These are phyloP conservation scores for Cryptosporidium sp. DNA, from an alignment of 169 alveolate genomes.

Conservation along the genomic window DNA sequence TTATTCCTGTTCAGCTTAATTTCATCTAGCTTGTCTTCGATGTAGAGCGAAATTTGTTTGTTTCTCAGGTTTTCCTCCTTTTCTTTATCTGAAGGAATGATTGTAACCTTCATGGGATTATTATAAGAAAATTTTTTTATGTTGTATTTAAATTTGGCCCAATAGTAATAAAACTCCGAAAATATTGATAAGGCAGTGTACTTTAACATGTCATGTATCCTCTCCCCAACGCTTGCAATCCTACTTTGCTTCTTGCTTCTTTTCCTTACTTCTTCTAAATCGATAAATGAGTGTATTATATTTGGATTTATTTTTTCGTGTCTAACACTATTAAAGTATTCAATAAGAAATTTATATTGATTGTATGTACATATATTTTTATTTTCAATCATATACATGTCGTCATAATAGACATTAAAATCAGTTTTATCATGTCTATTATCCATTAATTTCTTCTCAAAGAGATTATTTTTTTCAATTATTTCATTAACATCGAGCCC, in stretches of 20 bases:
- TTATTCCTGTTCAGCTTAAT: neutral
- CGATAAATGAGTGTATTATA: constrained; percentile 8
- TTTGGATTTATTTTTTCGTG: constrained; percentile 3
- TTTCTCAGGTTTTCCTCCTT: neutral
- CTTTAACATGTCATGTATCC: neutral
- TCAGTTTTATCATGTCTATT: neutral
- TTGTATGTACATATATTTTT: neutral
- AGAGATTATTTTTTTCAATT: neutral
- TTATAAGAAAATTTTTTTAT: constrained; percentile 2
- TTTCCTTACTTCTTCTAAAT: neutral
- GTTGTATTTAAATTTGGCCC: constrained; percentile 33
- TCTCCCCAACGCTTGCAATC: neutral
- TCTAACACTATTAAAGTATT: constrained; percentile 29
- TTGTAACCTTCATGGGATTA: neutral
- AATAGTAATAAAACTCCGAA: constrained; percentile 40
- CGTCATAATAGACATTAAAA: neutral
- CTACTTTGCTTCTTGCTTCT: neutral
- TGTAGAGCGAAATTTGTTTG: constrained; percentile 10
- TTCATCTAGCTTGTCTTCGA: constrained; percentile 1
- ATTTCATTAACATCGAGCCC: constrained; percentile 50
- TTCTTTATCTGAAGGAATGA: neutral
- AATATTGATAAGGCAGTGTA: constrained; percentile 23
- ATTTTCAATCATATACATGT: neutral
- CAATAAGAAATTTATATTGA: constrained; percentile 20
- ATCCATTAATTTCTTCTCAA: neutral